Evolutionary conservation across 441 rosid species (phyloP).

Genomic region (Flueggea neowawraea): DNA sequence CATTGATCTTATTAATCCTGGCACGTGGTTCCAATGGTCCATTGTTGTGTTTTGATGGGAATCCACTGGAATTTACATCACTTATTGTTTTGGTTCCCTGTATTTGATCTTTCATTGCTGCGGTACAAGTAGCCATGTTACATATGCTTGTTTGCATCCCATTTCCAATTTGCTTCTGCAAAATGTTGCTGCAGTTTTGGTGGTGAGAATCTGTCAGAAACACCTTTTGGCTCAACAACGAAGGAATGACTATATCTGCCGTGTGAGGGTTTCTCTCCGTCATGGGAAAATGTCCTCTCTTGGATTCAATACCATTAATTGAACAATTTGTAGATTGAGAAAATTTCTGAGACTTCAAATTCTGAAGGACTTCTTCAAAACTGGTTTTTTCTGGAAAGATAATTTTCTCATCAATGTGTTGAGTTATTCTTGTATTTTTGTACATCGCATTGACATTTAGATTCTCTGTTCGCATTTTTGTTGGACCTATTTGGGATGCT

Average conservation of each 20-base stretch:
- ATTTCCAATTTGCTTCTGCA: slow-evolving; percentile 34
- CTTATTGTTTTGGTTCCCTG: slow-evolving; percentile 19
- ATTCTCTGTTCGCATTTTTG: slow-evolving; percentile 24
- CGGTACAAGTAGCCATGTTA: slow-evolving; percentile 25
- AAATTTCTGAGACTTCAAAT: slow-evolving; percentile 20
- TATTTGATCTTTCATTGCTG: slow-evolving; percentile 29
- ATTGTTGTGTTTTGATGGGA: slow-evolving; percentile 18
- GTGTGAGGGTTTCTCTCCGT: slow-evolving; percentile 32
- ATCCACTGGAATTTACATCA: slow-evolving; percentile 19
- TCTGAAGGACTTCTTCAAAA: slow-evolving; percentile 24
- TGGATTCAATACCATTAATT: slow-evolving; percentile 41
- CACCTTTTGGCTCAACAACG: slow-evolving; percentile 34
- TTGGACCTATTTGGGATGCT: slow-evolving; percentile 21
- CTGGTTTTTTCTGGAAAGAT: slow-evolving; percentile 24
- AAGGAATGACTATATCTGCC: slow-evolving; percentile 19
- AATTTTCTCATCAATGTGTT: slow-evolving; percentile 24
- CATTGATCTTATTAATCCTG: slow-evolving; percentile 13
- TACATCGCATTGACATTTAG: slow-evolving; percentile 27
- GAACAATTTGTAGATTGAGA: slow-evolving; percentile 25
- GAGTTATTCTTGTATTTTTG: slow-evolving; percentile 25
- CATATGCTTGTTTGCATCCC: slow-evolving; percentile 22
- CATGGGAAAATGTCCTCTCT: slow-evolving; percentile 39
- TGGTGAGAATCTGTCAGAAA: slow-evolving; percentile 26
- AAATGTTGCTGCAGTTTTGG: slow-evolving; percentile 18
- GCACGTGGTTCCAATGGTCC: slow-evolving; percentile 18